Evolutionary conservation across 2,329 filamentous ascomycete genomes (phyloP).

Genomic region (Neonectria coccinea): DNA sequence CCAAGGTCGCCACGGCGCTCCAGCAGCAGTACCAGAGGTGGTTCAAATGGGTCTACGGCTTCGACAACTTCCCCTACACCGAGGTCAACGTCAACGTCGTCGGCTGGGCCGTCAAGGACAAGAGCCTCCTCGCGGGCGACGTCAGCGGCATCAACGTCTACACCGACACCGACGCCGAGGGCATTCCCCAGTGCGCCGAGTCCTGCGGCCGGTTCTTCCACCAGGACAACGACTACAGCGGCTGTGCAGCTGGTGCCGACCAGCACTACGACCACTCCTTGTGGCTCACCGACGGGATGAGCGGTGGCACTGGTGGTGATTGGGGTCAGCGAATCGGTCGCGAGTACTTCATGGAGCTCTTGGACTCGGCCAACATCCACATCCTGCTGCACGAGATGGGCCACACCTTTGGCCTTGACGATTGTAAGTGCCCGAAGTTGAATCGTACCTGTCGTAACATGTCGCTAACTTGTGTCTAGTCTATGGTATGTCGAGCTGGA

Average conservation of each 20-base stretch:
- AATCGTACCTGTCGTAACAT: not conserved
- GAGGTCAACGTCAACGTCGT: slow-evolving; percentile 55
- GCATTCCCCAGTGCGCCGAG: slow-evolving; percentile 55
- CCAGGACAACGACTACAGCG: slow-evolving; percentile 55
- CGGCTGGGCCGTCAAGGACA: slow-evolving; percentile 57
- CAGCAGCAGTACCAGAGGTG: slow-evolving; percentile 54
- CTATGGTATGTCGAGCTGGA: slow-evolving; percentile 29
- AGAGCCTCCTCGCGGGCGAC: slow-evolving; percentile 52
- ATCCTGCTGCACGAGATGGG: slow-evolving; percentile 61
- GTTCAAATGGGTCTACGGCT: slow-evolving; percentile 58
- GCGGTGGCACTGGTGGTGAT: slow-evolving; percentile 59
- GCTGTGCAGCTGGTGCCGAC: slow-evolving; percentile 50
- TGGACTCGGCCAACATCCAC: slow-evolving; percentile 54
- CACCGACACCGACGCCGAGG: slow-evolving; percentile 54
- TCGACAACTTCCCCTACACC: slow-evolving; percentile 57
- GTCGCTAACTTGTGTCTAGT: slow-evolving; percentile 26
- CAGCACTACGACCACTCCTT: slow-evolving; percentile 59
- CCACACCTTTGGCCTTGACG: slow-evolving; percentile 58
- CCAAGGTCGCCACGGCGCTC: slow-evolving; percentile 50
- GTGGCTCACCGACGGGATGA: slow-evolving; percentile 60
- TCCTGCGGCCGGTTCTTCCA: slow-evolving; percentile 60
- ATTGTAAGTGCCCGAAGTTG: slow-evolving; percentile 44
- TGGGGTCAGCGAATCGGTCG: slow-evolving; percentile 60
- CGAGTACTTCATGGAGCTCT: slow-evolving; percentile 56
- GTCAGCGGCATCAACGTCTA: slow-evolving; percentile 55